Evolutionary conservation across 805 yeast genomes (phyloP), one percentile per base, ranked within the genome.

Genomic region (Clavispora fructus): DNA sequence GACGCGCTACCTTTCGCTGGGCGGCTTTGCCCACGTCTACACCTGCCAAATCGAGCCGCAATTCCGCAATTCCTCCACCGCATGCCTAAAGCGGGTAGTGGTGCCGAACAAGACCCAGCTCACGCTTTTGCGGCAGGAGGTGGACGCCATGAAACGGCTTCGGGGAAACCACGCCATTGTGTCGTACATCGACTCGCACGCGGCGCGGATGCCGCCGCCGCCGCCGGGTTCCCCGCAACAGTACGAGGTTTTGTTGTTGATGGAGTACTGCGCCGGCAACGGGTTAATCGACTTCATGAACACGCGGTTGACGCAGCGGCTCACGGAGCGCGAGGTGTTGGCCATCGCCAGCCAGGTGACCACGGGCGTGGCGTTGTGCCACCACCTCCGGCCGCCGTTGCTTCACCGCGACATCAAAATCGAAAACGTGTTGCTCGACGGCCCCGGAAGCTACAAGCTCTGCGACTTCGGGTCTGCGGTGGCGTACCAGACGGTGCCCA

Each of bases 1-100:
- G 56, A 73, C 76, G 51, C 76, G 82, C 54, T 91, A 87, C 68
- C 69, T 91, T 38, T 85, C 95, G 6, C 85, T 85, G 59, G 98
- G 94, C 40, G 99, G 99, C 12, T 94, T 88, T 73, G 98, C 99
- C 10, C 95, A 87, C 62, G 97, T 94, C 6, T 94, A 94, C 64
- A 78, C 85, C 14, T 92, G 90, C 50, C 76, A 76, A 40, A 80
- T 86, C 16, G 73, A 77, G 26, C 90, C 90, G 7, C 79, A 79
- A 49, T 70, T 73, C 52, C 71, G 76, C 13, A 80, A 79, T 16
- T 64, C 74, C 42, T 65, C 64, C 45, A 64, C 74, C 11, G 97
- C 92, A 6, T 94, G 98, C 62, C 73, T 94, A 58, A 94, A 94
- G 65, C 77, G 99, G 52, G 98, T 94, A n/a, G 84, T 84, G 29